These are phyloP conservation scores for Amanita exitialis DNA, from an alignment of 768 basidiomycete genomes.

Conservation along the genomic window DNA sequence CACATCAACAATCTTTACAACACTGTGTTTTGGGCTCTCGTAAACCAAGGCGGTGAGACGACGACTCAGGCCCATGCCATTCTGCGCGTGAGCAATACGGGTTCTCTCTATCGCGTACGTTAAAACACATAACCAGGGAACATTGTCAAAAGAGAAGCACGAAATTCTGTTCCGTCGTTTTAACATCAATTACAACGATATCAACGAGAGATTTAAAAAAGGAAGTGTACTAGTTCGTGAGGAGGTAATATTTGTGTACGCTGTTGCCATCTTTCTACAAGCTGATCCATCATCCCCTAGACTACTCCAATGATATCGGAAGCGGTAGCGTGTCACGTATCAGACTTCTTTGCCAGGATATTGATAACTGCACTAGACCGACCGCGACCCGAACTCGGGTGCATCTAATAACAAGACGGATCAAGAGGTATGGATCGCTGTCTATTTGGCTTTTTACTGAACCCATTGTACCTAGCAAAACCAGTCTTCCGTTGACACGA, in stretches of 20 bases:
- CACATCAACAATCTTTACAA: slow-evolving; percentile 99
- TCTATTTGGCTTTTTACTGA: neutral
- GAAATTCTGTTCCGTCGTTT: slow-evolving; percentile 83
- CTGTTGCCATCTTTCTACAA: neutral
- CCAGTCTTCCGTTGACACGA: neutral
- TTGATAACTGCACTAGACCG: neutral
- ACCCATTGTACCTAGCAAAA: neutral
- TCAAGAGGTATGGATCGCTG: neutral
- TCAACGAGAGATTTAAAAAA: slow-evolving; percentile 67
- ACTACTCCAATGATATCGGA: neutral
- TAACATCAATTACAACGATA: slow-evolving; percentile 77
- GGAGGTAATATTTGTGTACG: slow-evolving; percentile 24
- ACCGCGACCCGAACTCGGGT: neutral
- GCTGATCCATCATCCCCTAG: neutral
- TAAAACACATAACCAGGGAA: slow-evolving; percentile 45
- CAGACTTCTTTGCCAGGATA: neutral
- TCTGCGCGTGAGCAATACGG: slow-evolving; percentile 42
- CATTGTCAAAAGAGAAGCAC: slow-evolving; percentile 81
- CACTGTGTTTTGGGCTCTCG: slow-evolving; percentile 90
- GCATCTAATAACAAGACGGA: neutral
- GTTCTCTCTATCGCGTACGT: neutral
- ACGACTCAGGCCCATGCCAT: slow-evolving; percentile 75
- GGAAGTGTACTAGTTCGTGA: slow-evolving; percentile 78
- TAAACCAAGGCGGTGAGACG: slow-evolving; percentile 71
- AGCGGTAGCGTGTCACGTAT: neutral